Evolutionary conservation across 2,329 filamentous ascomycete genomes (phyloP), one percentile per base, ranked within the genome.

Genomic region (Penicillium sp.): DNA sequence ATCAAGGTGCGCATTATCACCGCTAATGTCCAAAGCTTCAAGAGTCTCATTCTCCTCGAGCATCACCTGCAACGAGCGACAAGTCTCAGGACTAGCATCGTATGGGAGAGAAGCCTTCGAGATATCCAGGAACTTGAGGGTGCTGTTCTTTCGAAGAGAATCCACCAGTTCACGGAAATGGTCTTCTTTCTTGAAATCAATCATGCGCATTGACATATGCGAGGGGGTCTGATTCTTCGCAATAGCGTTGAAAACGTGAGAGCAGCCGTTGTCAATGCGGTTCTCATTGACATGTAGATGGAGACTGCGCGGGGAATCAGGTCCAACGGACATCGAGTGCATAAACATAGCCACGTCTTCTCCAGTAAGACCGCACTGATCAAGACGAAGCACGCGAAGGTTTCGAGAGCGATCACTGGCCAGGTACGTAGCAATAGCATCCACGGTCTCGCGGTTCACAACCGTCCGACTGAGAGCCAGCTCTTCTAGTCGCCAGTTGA

Each of bases 1-100:
- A 66, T 90, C 88, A n/a, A 90, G 72, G 64, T 88, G 84, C 6
- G 88, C 87, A 62, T 87, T 86, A 66, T 90, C 88, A 9, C 88
- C 88, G 27, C 87, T 89, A 45, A 90, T 86, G 69, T 90, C 85
- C 13, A 90, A 75, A 69, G 86, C 86, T 63, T 86, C 80, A 2
- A 90, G 75, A 0, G 84, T 86, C n/a, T 79, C 78, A 60, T 90
- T 90, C 52, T 87, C 82, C 35, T 85, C 83, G 64, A 90, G 87
- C 74, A 90, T 82, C 50, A 79, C 71, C 60, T 86, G 82, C 55
- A 90, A 72, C 15, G 84, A 82, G 58, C 83, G 81, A 66, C 86
- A 89, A 0, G 87, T 90, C 57, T 88, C 86, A 10, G 84, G 82
- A 9, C 84, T 83, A 3, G 87, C 87, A 68, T 90, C 87, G 54